phyloP scores from a whole-genome alignment of 495 filamentous ascomycete genomes.

The Niebla homalea region DNA sequence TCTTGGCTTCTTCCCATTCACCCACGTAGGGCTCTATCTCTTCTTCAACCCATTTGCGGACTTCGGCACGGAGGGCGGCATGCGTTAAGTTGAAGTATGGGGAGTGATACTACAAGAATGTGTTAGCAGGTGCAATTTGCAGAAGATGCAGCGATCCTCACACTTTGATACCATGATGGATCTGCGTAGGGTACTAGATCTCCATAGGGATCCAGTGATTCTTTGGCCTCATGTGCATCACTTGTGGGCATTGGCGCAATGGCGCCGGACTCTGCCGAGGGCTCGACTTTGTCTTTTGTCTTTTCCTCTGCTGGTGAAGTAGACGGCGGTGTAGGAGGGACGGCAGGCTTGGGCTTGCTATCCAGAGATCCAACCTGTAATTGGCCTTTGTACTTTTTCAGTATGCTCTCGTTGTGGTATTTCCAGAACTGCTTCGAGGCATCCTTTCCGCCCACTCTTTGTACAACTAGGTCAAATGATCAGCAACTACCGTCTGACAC shows the following conservation, averaged over 20 bases:
- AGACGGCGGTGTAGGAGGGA: slow-evolving; percentile 38
- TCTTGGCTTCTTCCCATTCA: slow-evolving; percentile 93
- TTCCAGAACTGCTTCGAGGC: slow-evolving; percentile 99
- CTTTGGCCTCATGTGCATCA: slow-evolving; percentile 38
- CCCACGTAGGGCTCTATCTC: slow-evolving; percentile 85
- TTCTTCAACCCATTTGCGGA: slow-evolving; percentile 79
- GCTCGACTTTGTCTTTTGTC: slow-evolving; percentile 29
- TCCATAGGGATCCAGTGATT: slow-evolving; percentile 73
- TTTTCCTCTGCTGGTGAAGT: slow-evolving; percentile 37
- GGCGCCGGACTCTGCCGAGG: slow-evolving; percentile 31
- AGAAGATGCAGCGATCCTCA: slow-evolving; percentile 33
- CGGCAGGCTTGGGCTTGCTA: slow-evolving; percentile 56
- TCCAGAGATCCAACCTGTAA: slow-evolving; percentile 86
- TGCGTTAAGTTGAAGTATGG: slow-evolving; percentile 93
- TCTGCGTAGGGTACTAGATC: slow-evolving; percentile 83
- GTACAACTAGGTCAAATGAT: slow-evolving; percentile 48
- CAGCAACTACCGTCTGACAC: neutral
- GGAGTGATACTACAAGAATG: slow-evolving; percentile 61
- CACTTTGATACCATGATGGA: slow-evolving; percentile 91
- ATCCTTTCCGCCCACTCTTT: slow-evolving; percentile 88
- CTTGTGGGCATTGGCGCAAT: slow-evolving; percentile 32
- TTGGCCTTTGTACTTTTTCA: slow-evolving; percentile 87
- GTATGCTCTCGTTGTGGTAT: slow-evolving; percentile 87
- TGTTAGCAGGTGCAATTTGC: slow-evolving; percentile 2
- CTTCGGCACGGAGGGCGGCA: slow-evolving; percentile 74